A percentile compares a stretch with the other conserved stretches of the same genome.
Conservation (phyloP, 2,329 filamentous ascomycete species). For the Tolypocladium guangdongense region DNA sequence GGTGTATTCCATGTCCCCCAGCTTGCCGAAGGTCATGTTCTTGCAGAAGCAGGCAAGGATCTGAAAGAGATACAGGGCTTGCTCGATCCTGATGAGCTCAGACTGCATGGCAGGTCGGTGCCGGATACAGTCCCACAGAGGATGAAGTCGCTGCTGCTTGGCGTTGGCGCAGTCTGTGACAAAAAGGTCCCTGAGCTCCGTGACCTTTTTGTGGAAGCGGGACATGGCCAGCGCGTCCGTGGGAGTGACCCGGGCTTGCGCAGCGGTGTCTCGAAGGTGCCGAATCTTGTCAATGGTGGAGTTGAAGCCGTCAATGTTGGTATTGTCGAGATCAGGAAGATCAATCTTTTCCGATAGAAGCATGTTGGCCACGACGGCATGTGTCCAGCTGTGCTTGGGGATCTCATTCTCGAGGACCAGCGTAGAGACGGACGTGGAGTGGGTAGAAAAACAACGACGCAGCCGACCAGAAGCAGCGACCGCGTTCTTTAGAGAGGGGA, state of each 20-base stretch:
- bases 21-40: not conserved
- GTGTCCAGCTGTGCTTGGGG: too few species aligned
- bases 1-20: not conserved
- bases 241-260: not conserved
- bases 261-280: not conserved
- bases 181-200: not conserved
- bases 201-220: not conserved
- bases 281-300: not conserved
- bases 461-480: too few species aligned
- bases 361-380: too few species aligned
- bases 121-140: not conserved
- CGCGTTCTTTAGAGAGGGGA: too few species aligned
- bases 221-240: not conserved
- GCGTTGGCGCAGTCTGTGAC: not conserved
- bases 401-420: too few species aligned
- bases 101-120: not conserved
- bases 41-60: not conserved
- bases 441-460: too few species aligned
- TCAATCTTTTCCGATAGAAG: too few species aligned
- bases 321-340: too few species aligned
- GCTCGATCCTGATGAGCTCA: conserved; percentile 2
- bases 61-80: conserved; percentile 5
- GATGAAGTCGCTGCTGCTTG: not conserved
- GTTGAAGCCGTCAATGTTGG: not conserved
- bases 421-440: too few species aligned